Evolutionary conservation across 2,329 filamentous ascomycete species (phyloP).

Genomic region (Colletotrichum sp.): DNA sequence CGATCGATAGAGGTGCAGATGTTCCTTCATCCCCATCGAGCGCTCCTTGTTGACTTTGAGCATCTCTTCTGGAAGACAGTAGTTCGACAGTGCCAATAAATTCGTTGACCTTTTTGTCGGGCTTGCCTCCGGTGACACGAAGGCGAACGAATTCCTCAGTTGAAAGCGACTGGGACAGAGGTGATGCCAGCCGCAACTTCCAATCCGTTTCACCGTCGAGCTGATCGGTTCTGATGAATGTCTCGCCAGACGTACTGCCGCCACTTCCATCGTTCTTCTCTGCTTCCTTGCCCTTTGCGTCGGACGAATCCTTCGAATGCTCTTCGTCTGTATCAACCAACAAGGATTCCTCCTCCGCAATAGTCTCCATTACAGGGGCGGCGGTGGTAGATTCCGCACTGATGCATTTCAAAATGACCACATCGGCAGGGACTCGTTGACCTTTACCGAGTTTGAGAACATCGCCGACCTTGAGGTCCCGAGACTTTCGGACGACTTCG

Average conservation of each 20-base stretch:
- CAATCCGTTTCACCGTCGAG: slow-evolving; percentile 98
- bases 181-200: slow-evolving; percentile 90
- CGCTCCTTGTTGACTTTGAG: slow-evolving; percentile 45
- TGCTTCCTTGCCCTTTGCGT: slow-evolving; percentile 36
- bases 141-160: slow-evolving; percentile 73
- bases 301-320: slow-evolving; percentile 21
- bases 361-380: slow-evolving; percentile 26
- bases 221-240: slow-evolving; percentile 97
- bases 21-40: slow-evolving; percentile 44
- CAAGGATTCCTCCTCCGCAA: slow-evolving; percentile 39
- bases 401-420: slow-evolving; percentile 87
- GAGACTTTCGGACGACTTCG: slow-evolving; percentile 81
- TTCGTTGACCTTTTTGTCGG: slow-evolving; percentile 92
- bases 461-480: slow-evolving; percentile 91
- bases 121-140: slow-evolving; percentile 82
- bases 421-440: slow-evolving; percentile 91
- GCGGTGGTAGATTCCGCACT: slow-evolving; percentile 55
- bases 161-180: slow-evolving; percentile 80
- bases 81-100: slow-evolving; percentile 91
- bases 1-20: slow-evolving; percentile 82
- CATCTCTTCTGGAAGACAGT: slow-evolving; percentile 57
- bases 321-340: slow-evolving; percentile 45
- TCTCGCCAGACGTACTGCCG: slow-evolving; percentile 72
- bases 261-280: slow-evolving; percentile 32
- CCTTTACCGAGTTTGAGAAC: slow-evolving; percentile 93